Evolutionary conservation across 2,329 filamentous ascomycete species (phyloP).

Genomic region (Ceratocystis diversiconidia): DNA sequence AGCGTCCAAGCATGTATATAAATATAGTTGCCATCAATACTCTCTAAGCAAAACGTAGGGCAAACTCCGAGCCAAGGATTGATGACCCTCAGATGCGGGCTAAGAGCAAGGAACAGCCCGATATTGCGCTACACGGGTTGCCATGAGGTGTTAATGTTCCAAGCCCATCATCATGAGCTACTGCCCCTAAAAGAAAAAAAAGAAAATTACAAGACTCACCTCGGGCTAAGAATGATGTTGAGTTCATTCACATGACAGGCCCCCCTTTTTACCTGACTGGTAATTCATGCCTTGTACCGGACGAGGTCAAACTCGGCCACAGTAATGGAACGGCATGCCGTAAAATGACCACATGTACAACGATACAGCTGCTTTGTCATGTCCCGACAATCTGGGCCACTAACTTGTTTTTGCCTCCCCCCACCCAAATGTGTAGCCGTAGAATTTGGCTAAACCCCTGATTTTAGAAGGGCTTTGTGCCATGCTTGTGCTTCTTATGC

Average conservation of each 20-base stretch:
- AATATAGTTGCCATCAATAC: neutral
- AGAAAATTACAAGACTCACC: neutral
- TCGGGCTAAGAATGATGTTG: neutral
- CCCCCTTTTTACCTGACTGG: too few species aligned
- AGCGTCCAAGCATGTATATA: neutral
- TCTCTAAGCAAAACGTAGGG: neutral
- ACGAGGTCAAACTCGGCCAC: neutral
- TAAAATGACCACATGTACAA: neutral
- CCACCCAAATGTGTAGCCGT: neutral
- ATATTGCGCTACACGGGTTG: neutral
- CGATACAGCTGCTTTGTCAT: neutral
- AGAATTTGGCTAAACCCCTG: neutral
- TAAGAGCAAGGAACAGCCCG: conserved; percentile 5
- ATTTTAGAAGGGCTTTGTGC: neutral
- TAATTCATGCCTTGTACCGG: neutral
- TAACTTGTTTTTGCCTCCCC: neutral
- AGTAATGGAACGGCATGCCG: neutral
- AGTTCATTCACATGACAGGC: too few species aligned
- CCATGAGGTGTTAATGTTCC: neutral
- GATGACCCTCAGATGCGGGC: neutral
- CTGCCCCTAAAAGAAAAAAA: neutral
- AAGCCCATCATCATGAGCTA: neutral
- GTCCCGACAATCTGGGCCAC: conserved; percentile 1
- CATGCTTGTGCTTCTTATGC: too few species aligned
- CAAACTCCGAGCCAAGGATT: neutral